Evolutionary conservation across 2,329 filamentous ascomycete genomes (phyloP), one percentile per base, ranked within the genome.

Genomic region (Magnaporthiopsis rhizophila): DNA sequence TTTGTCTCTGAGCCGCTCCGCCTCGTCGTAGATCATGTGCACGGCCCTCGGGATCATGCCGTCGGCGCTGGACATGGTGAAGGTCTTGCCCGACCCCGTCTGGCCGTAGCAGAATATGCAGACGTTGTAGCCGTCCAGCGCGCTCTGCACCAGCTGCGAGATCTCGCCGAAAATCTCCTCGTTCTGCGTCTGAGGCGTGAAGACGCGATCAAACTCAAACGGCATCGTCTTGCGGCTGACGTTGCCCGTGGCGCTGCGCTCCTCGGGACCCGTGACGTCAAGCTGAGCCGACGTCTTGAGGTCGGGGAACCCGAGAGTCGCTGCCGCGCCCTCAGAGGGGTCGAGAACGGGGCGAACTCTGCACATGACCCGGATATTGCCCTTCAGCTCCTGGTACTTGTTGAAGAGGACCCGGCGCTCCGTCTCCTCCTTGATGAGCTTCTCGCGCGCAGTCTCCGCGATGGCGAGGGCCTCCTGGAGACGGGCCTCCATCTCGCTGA

Each of bases 81-180:
- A 91, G 0, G 95, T 99, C 81, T 99, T 99, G 66, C 95, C 95
- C 24, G 93, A 95, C 3, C 95, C 95, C 0, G 95, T 99, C 76
- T 99, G 95, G 58, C 95, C 95, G 73, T 99, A 99, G 73, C 93
- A 97, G 78, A 99, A 97, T 67, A 99, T 98, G 76, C 94, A 98
- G 62, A 99, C 95, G 70, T 98, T 99, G 80, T 97, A 99, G 1
- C 95, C 95, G 72, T 99, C 95, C 56, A 99, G 82, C 0, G 96
- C 95, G 69, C 91, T 96, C 76, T 99, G 95, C 1, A 99, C 93
- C 45, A 99, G 85, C 74, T 99, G 95, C 65, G 92, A 96, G 73
- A 98, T 98, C 74, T 99, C 95, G 64, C 91, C 91, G 73, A 99
- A 99, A 1, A 99, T 88, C 68, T 96, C 89, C 24, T 86, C 82